Evolutionary conservation across 1,139 yeast genomes (phyloP).

Genomic region (Arxiozyma slooffiae): DNA sequence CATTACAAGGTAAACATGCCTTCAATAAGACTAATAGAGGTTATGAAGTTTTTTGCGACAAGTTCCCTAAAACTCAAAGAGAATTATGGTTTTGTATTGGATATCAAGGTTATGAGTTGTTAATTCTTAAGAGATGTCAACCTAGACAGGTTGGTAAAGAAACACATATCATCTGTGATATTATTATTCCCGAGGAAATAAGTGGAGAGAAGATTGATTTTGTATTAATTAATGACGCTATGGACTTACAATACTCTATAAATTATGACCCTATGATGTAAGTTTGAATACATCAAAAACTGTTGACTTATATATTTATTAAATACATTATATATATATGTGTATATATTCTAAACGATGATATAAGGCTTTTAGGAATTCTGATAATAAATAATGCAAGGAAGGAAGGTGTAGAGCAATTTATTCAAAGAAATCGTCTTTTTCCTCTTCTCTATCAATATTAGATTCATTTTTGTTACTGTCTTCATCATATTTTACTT

Average conservation of each 20-base stretch:
- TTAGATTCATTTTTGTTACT: slow-evolving; percentile 4
- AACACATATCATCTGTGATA: slow-evolving; percentile 39
- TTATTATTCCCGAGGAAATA: slow-evolving; percentile 44
- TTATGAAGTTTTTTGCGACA: slow-evolving; percentile 63
- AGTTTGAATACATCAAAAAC: not conserved
- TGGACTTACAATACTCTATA: slow-evolving; percentile 41
- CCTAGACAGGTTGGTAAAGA: slow-evolving; percentile 39
- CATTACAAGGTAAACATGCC: slow-evolving; percentile 43
- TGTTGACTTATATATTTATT: not conserved
- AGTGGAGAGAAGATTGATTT: slow-evolving; percentile 39
- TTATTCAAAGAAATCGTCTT: slow-evolving; percentile 43
- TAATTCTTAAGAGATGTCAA: slow-evolving; percentile 56
- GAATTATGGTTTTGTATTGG: slow-evolving; percentile 86
- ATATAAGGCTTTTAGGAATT: too few species aligned
- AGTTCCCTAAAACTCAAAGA: slow-evolving; percentile 82
- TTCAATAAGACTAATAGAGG: slow-evolving; percentile 47
- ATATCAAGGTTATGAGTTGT: slow-evolving; percentile 44
- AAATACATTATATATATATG: not conserved
- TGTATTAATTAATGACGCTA: slow-evolving; percentile 55
- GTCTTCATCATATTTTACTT: slow-evolving; percentile 7
- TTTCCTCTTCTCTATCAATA: slow-evolving; percentile 26
- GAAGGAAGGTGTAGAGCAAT: not conserved
- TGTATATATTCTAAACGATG: not conserved
- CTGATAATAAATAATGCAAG: not conserved
- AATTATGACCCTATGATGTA: slow-evolving; percentile 5